Evolutionary conservation across 1,284 basidiomycete species (phyloP).

Genomic region (Nidula niveotomentosa): DNA sequence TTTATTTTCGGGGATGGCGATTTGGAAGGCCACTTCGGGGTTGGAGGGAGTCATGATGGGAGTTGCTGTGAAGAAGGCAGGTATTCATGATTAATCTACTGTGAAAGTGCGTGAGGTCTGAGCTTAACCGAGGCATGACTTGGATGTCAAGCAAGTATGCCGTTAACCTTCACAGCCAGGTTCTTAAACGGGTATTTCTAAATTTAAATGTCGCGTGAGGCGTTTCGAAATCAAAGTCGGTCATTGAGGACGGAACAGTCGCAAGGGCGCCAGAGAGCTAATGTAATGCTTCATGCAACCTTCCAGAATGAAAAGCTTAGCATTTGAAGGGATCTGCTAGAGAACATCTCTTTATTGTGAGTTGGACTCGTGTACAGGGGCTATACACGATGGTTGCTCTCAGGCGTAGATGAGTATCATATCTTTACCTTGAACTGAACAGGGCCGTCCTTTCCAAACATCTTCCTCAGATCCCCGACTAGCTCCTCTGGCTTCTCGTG

Average conservation of each 20-base stretch:
- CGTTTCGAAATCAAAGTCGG: no score
- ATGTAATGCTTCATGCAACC: no score
- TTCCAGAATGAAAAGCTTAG: no score
- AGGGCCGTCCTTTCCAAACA: constrained; percentile 39
- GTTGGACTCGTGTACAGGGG: not conserved
- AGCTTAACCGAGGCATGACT: not conserved
- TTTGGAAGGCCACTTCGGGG: constrained; percentile 36
- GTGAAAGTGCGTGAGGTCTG: not conserved
- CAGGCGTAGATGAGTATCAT: not conserved
- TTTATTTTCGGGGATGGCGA: constrained; percentile 36
- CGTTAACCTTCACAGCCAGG: no score
- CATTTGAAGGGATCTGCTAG: no score
- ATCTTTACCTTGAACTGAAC: constrained; percentile 14
- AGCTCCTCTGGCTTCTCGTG: constrained; percentile 32
- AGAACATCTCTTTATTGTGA: not conserved
- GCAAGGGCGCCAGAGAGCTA: no score
- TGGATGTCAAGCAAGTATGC: no score
- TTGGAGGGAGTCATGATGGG: not conserved
- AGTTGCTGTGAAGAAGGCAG: not conserved
- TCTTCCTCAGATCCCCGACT: constrained; percentile 34
- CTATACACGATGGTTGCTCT: not conserved
- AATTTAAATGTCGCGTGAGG: no score
- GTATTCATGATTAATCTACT: not conserved
- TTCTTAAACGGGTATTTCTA: no score
- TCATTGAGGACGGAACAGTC: no score